These are phyloP conservation scores for Fraxinus quadrangulata DNA, from an alignment of 257 asterid species.

Conservation along the genomic window DNA sequence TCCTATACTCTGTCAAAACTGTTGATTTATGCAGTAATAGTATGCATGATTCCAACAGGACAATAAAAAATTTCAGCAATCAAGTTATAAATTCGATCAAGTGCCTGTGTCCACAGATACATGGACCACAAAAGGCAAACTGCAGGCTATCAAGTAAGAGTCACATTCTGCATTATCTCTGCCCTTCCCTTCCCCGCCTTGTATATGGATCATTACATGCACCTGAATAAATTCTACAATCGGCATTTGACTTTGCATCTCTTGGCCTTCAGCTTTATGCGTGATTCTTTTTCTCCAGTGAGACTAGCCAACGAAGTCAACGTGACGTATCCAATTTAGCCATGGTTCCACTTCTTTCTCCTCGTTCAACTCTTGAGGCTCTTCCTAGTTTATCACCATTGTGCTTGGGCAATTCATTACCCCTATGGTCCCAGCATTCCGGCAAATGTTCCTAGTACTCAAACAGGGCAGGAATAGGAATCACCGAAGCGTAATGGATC, in stretches of 20 bases:
- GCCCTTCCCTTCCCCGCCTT: neutral
- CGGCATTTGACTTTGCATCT: slow-evolving; percentile 8
- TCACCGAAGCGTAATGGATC: slow-evolving; percentile 6
- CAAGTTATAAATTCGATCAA: slow-evolving; percentile 35
- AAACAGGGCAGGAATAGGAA: slow-evolving; percentile 18
- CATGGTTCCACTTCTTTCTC: slow-evolving; percentile 24
- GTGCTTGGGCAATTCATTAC: slow-evolving; percentile 3
- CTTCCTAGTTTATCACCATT: slow-evolving; percentile 30
- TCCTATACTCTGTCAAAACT: slow-evolving; percentile 2
- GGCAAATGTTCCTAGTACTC: slow-evolving; percentile 6
- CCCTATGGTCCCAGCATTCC: slow-evolving; percentile 21
- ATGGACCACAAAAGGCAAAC: slow-evolving; percentile 30
- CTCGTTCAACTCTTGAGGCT: slow-evolving; percentile 35
- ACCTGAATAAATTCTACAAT: neutral
- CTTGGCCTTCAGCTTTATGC: slow-evolving; percentile 36
- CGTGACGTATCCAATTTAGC: slow-evolving; percentile 34
- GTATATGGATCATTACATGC: neutral
- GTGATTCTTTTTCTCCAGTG: slow-evolving; percentile 42
- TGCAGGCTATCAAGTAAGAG: slow-evolving; percentile 45
- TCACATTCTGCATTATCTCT: neutral
- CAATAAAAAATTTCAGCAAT: slow-evolving; percentile 26
- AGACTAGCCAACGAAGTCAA: slow-evolving; percentile 35
- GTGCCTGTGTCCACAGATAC: slow-evolving; percentile 33
- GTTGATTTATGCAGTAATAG: slow-evolving; percentile 9
- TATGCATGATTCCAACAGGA: slow-evolving; percentile 41